Evolutionary conservation across 257 asterid genomes (phyloP).

Genomic region (Phtheirospermum japonicum): DNA sequence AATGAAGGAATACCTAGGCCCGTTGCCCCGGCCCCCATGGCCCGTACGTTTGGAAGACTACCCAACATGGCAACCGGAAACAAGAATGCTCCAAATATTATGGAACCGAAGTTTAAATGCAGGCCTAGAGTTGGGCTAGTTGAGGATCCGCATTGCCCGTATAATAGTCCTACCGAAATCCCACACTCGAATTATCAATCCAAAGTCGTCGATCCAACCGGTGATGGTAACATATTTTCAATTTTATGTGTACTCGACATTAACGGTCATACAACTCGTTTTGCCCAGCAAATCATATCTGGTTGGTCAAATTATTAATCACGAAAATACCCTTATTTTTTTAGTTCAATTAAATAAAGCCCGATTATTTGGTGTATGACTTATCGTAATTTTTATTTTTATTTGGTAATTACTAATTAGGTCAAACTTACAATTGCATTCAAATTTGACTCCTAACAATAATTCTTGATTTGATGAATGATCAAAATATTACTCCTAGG

Average conservation of each 20-base stretch:
- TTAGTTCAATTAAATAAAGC: too few species aligned
- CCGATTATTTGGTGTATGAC: too few species aligned
- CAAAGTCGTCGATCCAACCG: conserved; percentile 46
- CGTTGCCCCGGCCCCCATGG: background rate
- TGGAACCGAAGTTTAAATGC: conserved; percentile 12
- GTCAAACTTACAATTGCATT: background rate
- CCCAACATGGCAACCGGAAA: background rate
- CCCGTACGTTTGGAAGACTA: background rate
- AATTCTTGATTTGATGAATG: background rate
- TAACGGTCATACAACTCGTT: background rate
- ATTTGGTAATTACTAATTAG: too few species aligned
- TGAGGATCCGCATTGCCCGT: conserved; percentile 43
- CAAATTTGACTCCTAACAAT: background rate
- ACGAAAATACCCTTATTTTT: too few species aligned
- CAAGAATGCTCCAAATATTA: background rate
- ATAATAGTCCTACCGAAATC: background rate
- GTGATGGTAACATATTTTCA: conserved; percentile 31
- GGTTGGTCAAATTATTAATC: too few species aligned
- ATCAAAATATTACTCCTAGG: conserved; percentile 33
- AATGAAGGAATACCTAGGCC: conserved; percentile 17
- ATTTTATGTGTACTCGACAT: too few species aligned
- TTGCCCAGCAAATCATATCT: too few species aligned
- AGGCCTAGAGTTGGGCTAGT: conserved; percentile 28
- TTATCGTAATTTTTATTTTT: too few species aligned
- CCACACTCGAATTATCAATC: conserved; percentile 45